Base-by-base conservation (phyloP, 2,329 filamentous ascomycete species). In the Reticulascus tulasneorum region DNA sequence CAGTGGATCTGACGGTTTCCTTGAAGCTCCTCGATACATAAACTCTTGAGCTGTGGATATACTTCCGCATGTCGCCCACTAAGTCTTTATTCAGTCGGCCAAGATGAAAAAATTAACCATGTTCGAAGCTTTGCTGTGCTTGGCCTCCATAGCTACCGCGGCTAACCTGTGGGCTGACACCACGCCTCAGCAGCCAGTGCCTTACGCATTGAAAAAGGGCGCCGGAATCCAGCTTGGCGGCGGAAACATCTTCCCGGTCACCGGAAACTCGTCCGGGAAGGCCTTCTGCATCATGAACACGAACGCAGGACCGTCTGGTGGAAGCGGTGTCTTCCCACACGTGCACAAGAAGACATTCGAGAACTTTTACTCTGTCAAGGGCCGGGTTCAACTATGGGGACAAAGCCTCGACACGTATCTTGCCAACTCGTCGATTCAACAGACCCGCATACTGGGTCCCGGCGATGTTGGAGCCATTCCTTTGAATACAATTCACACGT, bases 381-480 rank as follows among this genome's bases (percentile, higher is more conserved):
- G 67, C 12, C 58, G 62, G 8, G 61, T 64, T 42, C 64, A 69
- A 43, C 59, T 71, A 9, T 72, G 66, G 68, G 38, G 35, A 18
- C 26, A 34, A 30, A 33, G 35, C 22, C 33, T 38, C 35, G n/a
- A 29, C 16, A 56, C 64, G 3, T n/a, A n/a, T n/a, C n/a, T n/a
- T n/a, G n/a, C n/a, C n/a, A n/a, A n/a, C n/a, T n/a, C n/a, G n/a
- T n/a, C n/a, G n/a, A 47, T 57, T 29, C 52, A 59, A 28, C 53
- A 62, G 35, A 56, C 56, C 6, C 58, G 66, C 13, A 44, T 71
- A 4, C 47, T 73, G n/a, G 58, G 54, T 0, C 53, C 55, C 8
- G 66, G 67, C 2, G 68, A 72, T 42, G 70, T 66, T 39, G 67
- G 66, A 23, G 63, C 63, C 5, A 63, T 70, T 0, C 60, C 65